Conservation (phyloP, 1,284 basidiomycete species). For the Golubevia sp. region DNA sequence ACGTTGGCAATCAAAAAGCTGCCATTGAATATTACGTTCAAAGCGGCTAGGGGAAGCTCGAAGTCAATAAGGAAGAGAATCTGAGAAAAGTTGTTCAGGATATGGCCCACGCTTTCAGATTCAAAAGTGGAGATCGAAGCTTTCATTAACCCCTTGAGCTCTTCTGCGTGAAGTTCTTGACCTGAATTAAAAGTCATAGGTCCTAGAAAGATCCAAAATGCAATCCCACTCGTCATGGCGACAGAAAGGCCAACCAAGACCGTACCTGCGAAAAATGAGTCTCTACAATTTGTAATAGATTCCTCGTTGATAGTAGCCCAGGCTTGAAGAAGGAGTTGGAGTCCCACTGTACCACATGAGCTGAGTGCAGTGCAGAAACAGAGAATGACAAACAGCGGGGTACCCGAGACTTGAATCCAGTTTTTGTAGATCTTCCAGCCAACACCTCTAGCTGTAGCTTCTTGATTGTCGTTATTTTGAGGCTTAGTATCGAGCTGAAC, state of each 20-base stretch:
- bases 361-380: neutral
- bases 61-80: slow-evolving; percentile 34
- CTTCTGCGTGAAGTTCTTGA: neutral
- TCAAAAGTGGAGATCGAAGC: slow-evolving; percentile 32
- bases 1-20: slow-evolving; percentile 10
- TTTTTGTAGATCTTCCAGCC: neutral
- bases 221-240: neutral
- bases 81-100: slow-evolving; percentile 43
- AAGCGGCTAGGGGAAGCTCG: slow-evolving; percentile 14
- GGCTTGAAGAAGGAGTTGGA: neutral
- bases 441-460: neutral
- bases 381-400: neutral
- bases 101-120: slow-evolving; percentile 25
- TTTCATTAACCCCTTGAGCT: neutral
- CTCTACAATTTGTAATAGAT: neutral
- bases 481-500: slow-evolving; percentile 8
- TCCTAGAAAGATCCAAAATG: neutral
- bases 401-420: neutral
- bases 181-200: neutral
- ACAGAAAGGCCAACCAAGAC: neutral
- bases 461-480: slow-evolving; percentile 8
- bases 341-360: neutral
- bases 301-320: neutral
- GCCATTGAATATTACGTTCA: slow-evolving; percentile 11
- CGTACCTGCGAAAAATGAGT: neutral